Percentiles rank a stretch among this genome's conserved stretches.
These are phyloP conservation scores for Chaetomiaceae sp. DNA, from an alignment of 2,329 filamentous ascomycete species.

Conservation along the genomic window DNA sequence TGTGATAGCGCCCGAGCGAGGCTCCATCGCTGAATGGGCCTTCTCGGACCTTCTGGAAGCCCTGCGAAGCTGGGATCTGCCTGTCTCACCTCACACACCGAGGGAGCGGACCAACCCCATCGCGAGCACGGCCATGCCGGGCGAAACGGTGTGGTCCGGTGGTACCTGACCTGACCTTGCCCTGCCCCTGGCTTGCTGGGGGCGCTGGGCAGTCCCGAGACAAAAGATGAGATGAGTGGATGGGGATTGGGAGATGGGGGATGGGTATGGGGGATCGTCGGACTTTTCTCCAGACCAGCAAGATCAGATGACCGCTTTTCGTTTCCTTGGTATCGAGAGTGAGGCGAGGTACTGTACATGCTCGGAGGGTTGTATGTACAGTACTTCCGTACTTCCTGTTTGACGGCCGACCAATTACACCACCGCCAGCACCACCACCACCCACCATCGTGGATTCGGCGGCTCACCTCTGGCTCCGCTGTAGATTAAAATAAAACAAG, in stretches of 20 bases:
- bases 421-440: constrained; percentile 4
- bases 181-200: too few relatives aligned
- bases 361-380: too few relatives aligned
- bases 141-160: constrained; percentile 1
- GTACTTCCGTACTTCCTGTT: too few relatives aligned
- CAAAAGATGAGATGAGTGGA: too few relatives aligned
- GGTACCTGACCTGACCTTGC: too few relatives aligned
- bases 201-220: too few relatives aligned
- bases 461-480: neutral
- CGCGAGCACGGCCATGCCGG: neutral
- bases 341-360: too few relatives aligned
- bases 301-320: constrained; percentile 19
- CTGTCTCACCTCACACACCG: neutral
- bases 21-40: neutral
- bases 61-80: constrained; percentile 6
- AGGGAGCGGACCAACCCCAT: constrained; percentile 1
- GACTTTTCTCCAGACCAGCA: neutral
- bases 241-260: too few relatives aligned
- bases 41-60: constrained; percentile 17
- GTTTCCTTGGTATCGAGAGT: too few relatives aligned
- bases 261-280: neutral
- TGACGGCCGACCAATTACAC: too few relatives aligned
- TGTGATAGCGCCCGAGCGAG: constrained; percentile 6
- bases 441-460: neutral
- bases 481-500: too few relatives aligned